These are phyloP conservation scores for Schizophyllum commune DNA, from an alignment of 1,284 basidiomycete genomes.

Conservation along the genomic window DNA sequence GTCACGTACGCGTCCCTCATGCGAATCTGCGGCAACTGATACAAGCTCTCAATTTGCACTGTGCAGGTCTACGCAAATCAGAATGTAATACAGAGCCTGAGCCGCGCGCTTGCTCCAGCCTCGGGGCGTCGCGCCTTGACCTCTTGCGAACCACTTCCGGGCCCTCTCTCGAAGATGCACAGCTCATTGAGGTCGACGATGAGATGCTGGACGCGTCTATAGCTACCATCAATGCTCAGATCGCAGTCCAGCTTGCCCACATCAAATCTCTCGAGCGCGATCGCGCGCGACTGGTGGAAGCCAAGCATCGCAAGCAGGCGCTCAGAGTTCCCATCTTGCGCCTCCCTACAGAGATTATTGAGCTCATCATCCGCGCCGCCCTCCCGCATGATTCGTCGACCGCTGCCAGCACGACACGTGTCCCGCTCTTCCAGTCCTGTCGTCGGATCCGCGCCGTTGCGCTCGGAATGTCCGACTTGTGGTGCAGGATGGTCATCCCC, in stretches of 20 bases:
- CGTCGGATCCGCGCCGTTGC: background rate
- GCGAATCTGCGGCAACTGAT: too few relatives aligned
- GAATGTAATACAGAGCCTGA: too few relatives aligned
- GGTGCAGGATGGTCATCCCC: background rate
- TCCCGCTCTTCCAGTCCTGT: background rate
- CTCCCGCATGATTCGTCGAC: background rate
- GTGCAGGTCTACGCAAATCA: too few relatives aligned
- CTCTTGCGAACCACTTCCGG: too few relatives aligned
- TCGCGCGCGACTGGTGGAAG: background rate
- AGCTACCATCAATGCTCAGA: background rate
- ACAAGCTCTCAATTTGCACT: too few relatives aligned
- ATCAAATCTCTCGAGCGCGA: background rate
- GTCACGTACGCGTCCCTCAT: too few relatives aligned
- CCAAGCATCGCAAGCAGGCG: background rate
- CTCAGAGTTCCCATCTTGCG: background rate
- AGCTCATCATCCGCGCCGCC: background rate
- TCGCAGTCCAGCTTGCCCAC: background rate
- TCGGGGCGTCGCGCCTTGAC: too few relatives aligned
- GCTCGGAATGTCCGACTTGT: background rate
- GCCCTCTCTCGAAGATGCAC: too few relatives aligned
- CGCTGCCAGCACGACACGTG: too few relatives aligned
- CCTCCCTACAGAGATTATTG: background rate
- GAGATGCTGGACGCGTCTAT: background rate
- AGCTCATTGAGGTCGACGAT: too few relatives aligned
- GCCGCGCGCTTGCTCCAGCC: too few relatives aligned